Evolutionary conservation across 768 basidiomycete species (phyloP), one percentile per base, ranked within the genome.

Genomic region (Rhodotorula kratochvilovae): DNA sequence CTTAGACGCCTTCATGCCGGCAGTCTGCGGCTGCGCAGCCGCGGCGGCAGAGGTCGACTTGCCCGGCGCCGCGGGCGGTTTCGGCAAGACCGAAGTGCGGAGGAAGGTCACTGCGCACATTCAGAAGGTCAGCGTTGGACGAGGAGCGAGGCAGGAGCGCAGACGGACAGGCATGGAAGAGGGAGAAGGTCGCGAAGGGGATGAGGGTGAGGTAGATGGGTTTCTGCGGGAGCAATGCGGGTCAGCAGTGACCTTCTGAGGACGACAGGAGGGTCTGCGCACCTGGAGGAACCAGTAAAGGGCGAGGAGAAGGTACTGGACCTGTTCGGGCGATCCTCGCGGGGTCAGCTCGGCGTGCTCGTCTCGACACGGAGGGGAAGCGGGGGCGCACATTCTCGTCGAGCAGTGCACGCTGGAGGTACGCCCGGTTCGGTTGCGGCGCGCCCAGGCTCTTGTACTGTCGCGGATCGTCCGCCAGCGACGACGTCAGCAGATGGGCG

Each of bases 131-230:
- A 5, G 27, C 39, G 45, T 10, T 4, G n/a, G 35, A 56, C 17
- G 27, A 33, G n/a, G 39, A 21, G n/a, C 39, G 27, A 29, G 61
- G 27, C 23, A 39, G 16, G 43, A 50, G 27, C 15, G 45, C 16
- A n/a, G 58, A 65, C 61, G 79, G 79, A 60, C 82, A 83, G 54
- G 89, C 90, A 81, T 99, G 96, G 88, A 99, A 99, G 61, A 97
- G 85, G 35, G 96, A 99, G 83, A 99, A 99, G 67, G 95, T 94
- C 71, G 89, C 87, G 81, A 92, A 99, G 19, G 96, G 96, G 57
- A 95, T 79, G 68, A 99, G 84, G 16, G 94, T 86, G 65, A 97
- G 91, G 94, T 78, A 36, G 61, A 65, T 72, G 57, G 65, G 73
- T 63, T 54, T 62, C 50, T 58, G 39, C 42, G 60, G 2, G 29